Evolutionary conservation across 768 basidiomycete species (phyloP), one percentile per base, ranked within the genome.

Genomic region (Rhodotorula toruloides): DNA sequence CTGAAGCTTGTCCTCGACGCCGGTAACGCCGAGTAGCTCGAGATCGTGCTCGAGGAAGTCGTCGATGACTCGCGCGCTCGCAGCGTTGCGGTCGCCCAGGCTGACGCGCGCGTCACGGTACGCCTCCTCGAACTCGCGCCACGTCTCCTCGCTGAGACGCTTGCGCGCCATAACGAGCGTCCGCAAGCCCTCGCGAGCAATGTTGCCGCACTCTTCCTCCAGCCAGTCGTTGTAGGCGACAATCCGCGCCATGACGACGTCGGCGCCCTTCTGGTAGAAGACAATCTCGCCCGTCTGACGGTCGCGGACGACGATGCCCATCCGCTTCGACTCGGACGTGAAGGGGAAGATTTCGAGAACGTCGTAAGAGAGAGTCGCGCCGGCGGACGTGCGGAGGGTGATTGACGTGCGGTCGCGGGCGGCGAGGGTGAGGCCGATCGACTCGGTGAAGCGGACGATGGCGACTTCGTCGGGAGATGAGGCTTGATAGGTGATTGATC

Each of bases 381-480:
- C 88, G 9, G 82, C 76, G 0, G 90, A 87, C 0, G 86, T 86
- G 65, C 85, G 86, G 12, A 99, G 81, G 36, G 88, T 86, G 77
- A 98, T 94, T n/a, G 83, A 84, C 2, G 88, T 89, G 44, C 96
- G 90, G 76, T 96, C 91, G 34, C 96, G 89, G 75, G 86, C 87
- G 29, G 86, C 84, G 42, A 99, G 85, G 0, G 89, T 89, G 7
- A 99, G 81, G 1, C 94, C 94, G 69, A 98, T 89, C 0, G 91
- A 92, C 68, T 90, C 87, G 14, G 96, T 98, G 91, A 91, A 98
- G 66, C 86, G 87, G 43, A 99, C 94, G 72, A 99, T 98, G 48
- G 96, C 96, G 49, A 98, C 96, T 80, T 99, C 96, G 74, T 99
- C 96, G 0, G 96, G 96, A 2, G 96, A 99, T 0, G 93, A 94